phyloP scores from a whole-genome alignment of 257 asterid species.

The Scutellaria barbata region DNA sequence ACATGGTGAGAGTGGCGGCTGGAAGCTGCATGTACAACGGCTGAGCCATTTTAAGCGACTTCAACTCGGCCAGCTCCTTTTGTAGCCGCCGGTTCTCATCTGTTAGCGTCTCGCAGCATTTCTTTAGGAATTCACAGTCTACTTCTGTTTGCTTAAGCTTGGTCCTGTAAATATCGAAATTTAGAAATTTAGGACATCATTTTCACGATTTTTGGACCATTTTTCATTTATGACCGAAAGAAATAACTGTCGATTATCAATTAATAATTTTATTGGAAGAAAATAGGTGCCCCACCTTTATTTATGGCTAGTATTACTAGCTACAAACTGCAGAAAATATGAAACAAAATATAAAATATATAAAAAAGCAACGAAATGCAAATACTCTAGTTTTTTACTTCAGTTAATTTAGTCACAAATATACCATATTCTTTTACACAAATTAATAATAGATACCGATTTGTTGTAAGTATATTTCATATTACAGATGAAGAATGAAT shows the following conservation, averaged over 20 bases:
- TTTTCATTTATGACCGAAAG: not conserved
- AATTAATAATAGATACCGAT: no score
- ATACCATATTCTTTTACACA: no score
- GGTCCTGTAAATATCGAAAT: slow-evolving; percentile 49
- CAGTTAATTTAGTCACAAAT: no score
- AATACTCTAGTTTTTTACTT: not conserved
- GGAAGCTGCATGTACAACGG: slow-evolving; percentile 86
- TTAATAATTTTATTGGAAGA: not conserved
- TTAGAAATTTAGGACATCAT: not conserved
- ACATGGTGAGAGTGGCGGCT: slow-evolving; percentile 85
- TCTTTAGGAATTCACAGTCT: slow-evolving; percentile 90
- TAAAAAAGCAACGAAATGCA: not conserved
- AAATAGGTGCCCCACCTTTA: slow-evolving; percentile 21
- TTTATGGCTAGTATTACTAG: slow-evolving; percentile 1
- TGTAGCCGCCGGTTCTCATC: slow-evolving; percentile 89
- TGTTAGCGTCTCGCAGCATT: slow-evolving; percentile 86
- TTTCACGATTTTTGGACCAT: not conserved
- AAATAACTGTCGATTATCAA: not conserved
- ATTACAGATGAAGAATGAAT: no score
- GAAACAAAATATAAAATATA: no score
- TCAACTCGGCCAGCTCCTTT: slow-evolving; percentile 85
- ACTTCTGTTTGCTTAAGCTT: slow-evolving; percentile 98
- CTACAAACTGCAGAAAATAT: not conserved
- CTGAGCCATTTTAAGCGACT: slow-evolving; percentile 70
- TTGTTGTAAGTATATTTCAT: no score